These are phyloP conservation scores for Pholiota molesta DNA, from an alignment of 768 basidiomycete genomes.

Conservation along the genomic window DNA sequence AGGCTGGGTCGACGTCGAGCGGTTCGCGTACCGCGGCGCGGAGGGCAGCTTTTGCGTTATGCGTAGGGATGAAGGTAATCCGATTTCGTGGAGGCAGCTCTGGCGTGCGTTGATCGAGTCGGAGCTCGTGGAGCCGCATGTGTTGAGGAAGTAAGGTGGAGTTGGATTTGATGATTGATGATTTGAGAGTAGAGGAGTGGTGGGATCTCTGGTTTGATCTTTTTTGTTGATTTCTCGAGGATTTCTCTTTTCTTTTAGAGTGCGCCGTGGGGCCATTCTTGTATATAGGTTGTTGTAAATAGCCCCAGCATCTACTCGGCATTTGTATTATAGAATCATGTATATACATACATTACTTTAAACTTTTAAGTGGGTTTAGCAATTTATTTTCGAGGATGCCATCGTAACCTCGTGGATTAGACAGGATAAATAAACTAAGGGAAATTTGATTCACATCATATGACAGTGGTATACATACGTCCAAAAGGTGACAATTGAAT, in stretches of 20 bases:
- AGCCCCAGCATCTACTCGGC: neutral
- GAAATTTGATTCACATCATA: too few species aligned
- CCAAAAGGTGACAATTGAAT: too few species aligned
- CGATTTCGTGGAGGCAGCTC: slow-evolving; percentile 76
- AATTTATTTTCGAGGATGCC: too few species aligned
- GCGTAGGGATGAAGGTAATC: slow-evolving; percentile 75
- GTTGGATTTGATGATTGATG: neutral
- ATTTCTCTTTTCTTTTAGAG: neutral
- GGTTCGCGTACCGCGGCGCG: slow-evolving; percentile 49
- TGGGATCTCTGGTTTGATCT: neutral
- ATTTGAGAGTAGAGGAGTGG: neutral
- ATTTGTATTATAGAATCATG: slow-evolving; percentile 9
- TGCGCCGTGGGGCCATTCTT: neutral
- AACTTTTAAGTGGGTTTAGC: neutral
- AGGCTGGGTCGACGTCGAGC: slow-evolving; percentile 76
- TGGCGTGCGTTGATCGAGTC: slow-evolving; percentile 68
- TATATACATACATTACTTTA: slow-evolving; percentile 2
- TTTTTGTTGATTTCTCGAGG: neutral
- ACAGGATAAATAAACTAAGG: too few species aligned
- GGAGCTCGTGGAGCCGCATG: slow-evolving; percentile 57
- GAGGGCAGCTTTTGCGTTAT: slow-evolving; percentile 71
- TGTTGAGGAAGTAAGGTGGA: slow-evolving; percentile 38
- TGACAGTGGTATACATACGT: too few species aligned
- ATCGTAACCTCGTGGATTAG: too few species aligned
- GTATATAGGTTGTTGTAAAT: neutral